These are phyloP conservation scores for Russula lepida DNA, from an alignment of 768 basidiomycete species.

Conservation along the genomic window DNA sequence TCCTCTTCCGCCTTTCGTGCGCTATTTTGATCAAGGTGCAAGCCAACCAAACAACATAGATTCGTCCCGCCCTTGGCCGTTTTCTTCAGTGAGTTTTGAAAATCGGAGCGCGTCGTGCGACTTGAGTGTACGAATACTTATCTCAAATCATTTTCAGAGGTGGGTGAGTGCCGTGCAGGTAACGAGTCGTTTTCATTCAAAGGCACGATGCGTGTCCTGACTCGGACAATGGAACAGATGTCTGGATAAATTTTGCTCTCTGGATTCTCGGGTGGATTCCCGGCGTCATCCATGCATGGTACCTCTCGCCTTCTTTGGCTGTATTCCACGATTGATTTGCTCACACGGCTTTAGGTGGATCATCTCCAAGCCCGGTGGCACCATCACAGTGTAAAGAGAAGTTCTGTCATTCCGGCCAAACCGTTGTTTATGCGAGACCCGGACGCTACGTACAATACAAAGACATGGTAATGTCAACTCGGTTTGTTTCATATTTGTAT, in stretches of 20 bases:
- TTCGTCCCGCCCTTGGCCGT: slow-evolving; percentile 29
- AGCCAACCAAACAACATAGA: slow-evolving; percentile 11
- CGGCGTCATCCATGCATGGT: slow-evolving; percentile 38
- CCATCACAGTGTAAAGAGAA: neutral
- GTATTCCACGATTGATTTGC: no score
- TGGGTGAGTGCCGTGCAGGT: slow-evolving; percentile 23
- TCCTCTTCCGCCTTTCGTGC: neutral
- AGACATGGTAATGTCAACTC: neutral
- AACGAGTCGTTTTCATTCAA: neutral
- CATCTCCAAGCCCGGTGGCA: slow-evolving; percentile 26
- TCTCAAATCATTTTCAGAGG: slow-evolving; percentile 19
- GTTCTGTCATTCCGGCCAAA: neutral
- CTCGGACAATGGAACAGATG: slow-evolving; percentile 22
- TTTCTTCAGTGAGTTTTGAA: slow-evolving; percentile 26
- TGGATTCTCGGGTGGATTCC: slow-evolving; percentile 41
- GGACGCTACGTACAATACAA: neutral
- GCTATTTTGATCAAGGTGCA: neutral
- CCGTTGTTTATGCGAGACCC: neutral
- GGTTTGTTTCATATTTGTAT: neutral
- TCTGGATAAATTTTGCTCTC: slow-evolving; percentile 34
- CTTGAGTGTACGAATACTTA: neutral
- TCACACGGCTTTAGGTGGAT: slow-evolving; percentile 25
- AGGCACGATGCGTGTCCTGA: neutral
- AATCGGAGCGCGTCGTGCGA: neutral
- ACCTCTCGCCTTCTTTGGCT: neutral